These are phyloP conservation scores for Erodium moschatum DNA, from an alignment of 441 rosid genomes.

Conservation along the genomic window DNA sequence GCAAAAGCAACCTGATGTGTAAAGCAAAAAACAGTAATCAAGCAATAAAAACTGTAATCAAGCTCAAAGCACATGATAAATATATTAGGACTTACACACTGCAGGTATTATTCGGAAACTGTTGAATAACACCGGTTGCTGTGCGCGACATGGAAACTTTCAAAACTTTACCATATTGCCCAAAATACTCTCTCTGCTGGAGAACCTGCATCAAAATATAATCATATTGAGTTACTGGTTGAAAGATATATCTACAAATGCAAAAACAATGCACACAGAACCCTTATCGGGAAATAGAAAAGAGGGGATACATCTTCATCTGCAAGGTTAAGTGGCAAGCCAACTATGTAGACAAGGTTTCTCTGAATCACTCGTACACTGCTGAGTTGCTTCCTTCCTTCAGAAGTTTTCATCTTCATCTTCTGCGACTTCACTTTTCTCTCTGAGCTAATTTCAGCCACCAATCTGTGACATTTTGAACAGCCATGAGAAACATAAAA, in stretches of 20 bases:
- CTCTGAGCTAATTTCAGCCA: conserved; percentile 41
- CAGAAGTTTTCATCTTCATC: conserved; percentile 41
- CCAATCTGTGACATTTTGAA: conserved; percentile 27
- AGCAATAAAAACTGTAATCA: neutral
- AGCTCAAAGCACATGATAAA: neutral
- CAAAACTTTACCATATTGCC: conserved; percentile 71
- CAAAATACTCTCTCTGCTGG: conserved; percentile 57
- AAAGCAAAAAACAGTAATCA: neutral
- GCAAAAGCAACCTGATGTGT: neutral
- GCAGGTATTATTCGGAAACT: conserved; percentile 65
- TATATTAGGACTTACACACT: conserved; percentile 38
- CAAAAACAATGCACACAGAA: neutral
- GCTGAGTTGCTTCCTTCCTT: conserved; percentile 44
- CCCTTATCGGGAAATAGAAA: neutral
- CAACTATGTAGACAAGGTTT: conserved; percentile 53
- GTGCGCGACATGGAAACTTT: conserved; percentile 76
- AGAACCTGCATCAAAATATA: conserved; percentile 31
- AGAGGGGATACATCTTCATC: conserved; percentile 40
- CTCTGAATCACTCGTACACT: conserved; percentile 43
- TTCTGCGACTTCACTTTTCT: conserved; percentile 44
- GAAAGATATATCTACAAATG: neutral
- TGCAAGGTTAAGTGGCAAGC: conserved; percentile 49
- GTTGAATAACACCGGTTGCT: conserved; percentile 57
- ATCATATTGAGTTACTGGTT: neutral
- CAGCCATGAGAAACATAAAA: neutral